Percentiles rank a stretch among this genome's conserved stretches.
Conservation (phyloP, 2,329 filamentous ascomycete species). For the Sporothrix dimorphospora region DNA sequence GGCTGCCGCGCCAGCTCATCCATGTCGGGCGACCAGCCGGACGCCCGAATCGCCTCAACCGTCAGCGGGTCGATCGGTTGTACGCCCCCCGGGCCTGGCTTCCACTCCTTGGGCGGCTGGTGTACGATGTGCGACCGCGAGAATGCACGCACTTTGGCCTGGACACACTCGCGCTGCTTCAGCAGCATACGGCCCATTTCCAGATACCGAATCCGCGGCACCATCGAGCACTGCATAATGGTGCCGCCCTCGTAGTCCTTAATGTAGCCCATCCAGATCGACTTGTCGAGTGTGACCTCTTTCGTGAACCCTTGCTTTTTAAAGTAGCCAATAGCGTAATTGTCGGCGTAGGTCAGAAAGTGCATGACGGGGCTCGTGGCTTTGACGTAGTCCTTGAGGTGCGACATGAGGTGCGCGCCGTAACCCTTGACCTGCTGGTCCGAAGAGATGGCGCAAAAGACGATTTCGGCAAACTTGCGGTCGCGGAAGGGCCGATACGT, state of each 20-base stretch:
- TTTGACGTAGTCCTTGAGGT: constrained; percentile 97
- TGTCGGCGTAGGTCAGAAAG: constrained; percentile 97
- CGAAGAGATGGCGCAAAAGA: constrained; percentile 96
- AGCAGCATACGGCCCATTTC: constrained; percentile 91
- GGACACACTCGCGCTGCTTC: constrained; percentile 94
- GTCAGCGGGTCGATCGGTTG: constrained; percentile 79
- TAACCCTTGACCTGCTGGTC: constrained; percentile 99
- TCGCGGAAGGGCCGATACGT: constrained; percentile 94
- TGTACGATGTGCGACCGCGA: constrained; percentile 88
- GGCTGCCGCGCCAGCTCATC: constrained; percentile 94
- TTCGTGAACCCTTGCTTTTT: constrained; percentile 99
- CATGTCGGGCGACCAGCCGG: constrained; percentile 97
- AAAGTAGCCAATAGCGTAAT: constrained; percentile 98
- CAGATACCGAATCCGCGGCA: constrained; percentile 91
- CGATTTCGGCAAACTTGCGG: constrained; percentile 93
- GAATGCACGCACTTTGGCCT: constrained; percentile 91
- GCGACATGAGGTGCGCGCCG: constrained; percentile 95
- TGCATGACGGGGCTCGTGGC: constrained; percentile 97
- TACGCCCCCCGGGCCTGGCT: constrained; percentile 56
- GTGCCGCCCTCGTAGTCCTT: constrained; percentile 99
- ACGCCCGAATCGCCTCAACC: constrained; percentile 85
- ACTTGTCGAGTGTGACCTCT: constrained; percentile 88
- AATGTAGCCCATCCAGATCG: constrained; percentile 99
- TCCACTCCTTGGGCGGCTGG: constrained; percentile 80
- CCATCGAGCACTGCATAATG: constrained; percentile 99